Conservation (phyloP, 805 yeast species). For the Spathaspora girioi region DNA sequence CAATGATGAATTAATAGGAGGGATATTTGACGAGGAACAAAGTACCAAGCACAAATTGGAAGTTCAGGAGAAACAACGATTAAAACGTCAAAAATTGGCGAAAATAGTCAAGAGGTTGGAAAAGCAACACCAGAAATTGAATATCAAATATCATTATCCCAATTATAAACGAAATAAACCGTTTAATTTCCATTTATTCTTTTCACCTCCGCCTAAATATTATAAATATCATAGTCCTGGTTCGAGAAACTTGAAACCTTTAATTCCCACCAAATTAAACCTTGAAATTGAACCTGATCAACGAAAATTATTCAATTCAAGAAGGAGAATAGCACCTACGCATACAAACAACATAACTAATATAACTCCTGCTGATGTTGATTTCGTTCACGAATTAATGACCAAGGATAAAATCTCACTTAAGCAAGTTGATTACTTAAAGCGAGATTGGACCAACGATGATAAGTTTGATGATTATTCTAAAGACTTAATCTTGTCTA, state of each 20-base stretch:
- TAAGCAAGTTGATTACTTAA: slow-evolving; percentile 28
- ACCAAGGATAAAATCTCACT: slow-evolving; percentile 14
- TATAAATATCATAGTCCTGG: slow-evolving; percentile 51
- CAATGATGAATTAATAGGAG: slow-evolving; percentile 22
- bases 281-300: slow-evolving; percentile 67
- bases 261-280: slow-evolving; percentile 55
- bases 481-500: slow-evolving; percentile 59
- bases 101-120: slow-evolving; percentile 27
- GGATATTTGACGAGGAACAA: slow-evolving; percentile 21
- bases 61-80: slow-evolving; percentile 17
- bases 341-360: slow-evolving; percentile 1
- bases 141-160: slow-evolving; percentile 56
- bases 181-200: slow-evolving; percentile 62
- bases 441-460: slow-evolving; percentile 29
- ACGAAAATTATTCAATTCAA: slow-evolving; percentile 45
- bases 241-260: slow-evolving; percentile 35
- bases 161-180: slow-evolving; percentile 52
- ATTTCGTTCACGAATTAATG: slow-evolving; percentile 25
- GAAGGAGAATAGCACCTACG: slow-evolving; percentile 7
- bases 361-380: slow-evolving; percentile 30
- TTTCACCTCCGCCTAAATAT: slow-evolving; percentile 57
- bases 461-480: slow-evolving; percentile 41
- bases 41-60: slow-evolving; percentile 15
- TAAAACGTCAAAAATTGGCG: slow-evolving; percentile 27
- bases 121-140: slow-evolving; percentile 19